Evolutionary conservation across 352 stramenopile genomes (phyloP), one percentile per base, ranked within the genome.

Genomic region (Thraustotheca clavata): DNA sequence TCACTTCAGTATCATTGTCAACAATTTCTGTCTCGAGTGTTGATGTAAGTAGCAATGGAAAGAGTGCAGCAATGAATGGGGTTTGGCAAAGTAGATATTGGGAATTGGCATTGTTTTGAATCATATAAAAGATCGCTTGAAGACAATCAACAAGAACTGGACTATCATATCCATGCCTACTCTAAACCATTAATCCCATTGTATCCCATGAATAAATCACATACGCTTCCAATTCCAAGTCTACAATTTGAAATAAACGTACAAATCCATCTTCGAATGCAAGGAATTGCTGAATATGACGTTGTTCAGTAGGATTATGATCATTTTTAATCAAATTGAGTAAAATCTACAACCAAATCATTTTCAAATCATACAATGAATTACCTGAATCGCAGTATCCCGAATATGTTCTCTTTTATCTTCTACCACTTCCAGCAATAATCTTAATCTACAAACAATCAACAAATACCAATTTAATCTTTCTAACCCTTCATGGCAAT

Each of bases 381-480:
- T 39, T 52, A 62, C 74, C 31, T 87, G 70, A 27, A 92, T 65
- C 8, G 80, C 83, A 0, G 78, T 73, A 40, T 92, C 80, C n/a
- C 83, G 80, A 65, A 92, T 92, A 49, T 92, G 80, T 48, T 92
- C 80, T 6, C 80, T 79, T 65, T 80, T 83, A 69, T 92, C 83
- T 49, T 89, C 76, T 1, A 89, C 79, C 18, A 89, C 79, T 47
- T 92, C 80, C 6, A 92, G 65, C 40, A 92, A 69, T 3, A 79
- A 70, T 4, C 83, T 72, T 14, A 92, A 70, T 79, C 80, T 71
- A 89, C 80, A 59, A n/a, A n/a, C n/a, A n/a, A n/a, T n/a, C n/a
- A n/a, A n/a, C n/a, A n/a, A n/a, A 86, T 85, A 48, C 80, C 86
- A 48, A 80, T 73, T 68, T 0, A 69, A 60, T 12, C 61, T 60